A percentile compares a stretch with the other conserved stretches of the same genome.
phyloP scores from a whole-genome alignment of 2,329 filamentous ascomycete species.

The Calonectria pseudoreteaudii region DNA sequence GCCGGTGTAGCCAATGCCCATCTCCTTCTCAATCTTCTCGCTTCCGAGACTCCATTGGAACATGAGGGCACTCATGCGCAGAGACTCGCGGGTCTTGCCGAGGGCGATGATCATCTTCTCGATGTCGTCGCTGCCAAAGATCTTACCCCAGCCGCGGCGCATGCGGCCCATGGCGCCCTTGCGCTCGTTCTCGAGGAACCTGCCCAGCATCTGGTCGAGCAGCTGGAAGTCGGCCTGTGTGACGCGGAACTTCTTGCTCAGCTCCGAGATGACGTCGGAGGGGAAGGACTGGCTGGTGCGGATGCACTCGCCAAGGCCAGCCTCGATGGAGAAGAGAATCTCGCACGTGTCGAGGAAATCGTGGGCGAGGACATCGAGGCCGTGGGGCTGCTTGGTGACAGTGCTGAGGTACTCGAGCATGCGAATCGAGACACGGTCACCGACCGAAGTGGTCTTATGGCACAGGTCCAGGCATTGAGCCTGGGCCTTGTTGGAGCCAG shows the following conservation, averaged over 20 bases:
- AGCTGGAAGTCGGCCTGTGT: slow-evolving; percentile 72
- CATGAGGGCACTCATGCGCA: slow-evolving; percentile 73
- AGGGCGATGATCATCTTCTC: slow-evolving; percentile 69
- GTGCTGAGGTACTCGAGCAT: slow-evolving; percentile 73
- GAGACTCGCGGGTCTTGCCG: slow-evolving; percentile 67
- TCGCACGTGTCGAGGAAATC: slow-evolving; percentile 77
- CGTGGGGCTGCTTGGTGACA: slow-evolving; percentile 64
- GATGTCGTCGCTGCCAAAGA: slow-evolving; percentile 72
- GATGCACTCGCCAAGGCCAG: slow-evolving; percentile 68
- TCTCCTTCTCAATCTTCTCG: slow-evolving; percentile 67
- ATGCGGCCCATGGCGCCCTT: slow-evolving; percentile 70
- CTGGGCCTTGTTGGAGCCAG: slow-evolving; percentile 45
- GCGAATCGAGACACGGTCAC: slow-evolving; percentile 73
- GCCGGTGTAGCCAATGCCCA: slow-evolving; percentile 76
- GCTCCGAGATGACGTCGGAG: slow-evolving; percentile 70
- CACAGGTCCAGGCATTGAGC: slow-evolving; percentile 58
- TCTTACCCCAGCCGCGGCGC: slow-evolving; percentile 71
- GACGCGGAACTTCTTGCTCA: slow-evolving; percentile 72
- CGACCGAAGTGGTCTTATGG: slow-evolving; percentile 67
- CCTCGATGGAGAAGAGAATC: slow-evolving; percentile 76
- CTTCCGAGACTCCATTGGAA: slow-evolving; percentile 75
- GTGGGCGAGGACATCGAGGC: slow-evolving; percentile 70
- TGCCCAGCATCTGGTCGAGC: slow-evolving; percentile 72
- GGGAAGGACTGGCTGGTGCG: slow-evolving; percentile 66
- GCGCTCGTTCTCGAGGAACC: slow-evolving; percentile 71